These are phyloP conservation scores for Amanita muscaria DNA, from an alignment of 768 basidiomycete species.

Conservation along the genomic window DNA sequence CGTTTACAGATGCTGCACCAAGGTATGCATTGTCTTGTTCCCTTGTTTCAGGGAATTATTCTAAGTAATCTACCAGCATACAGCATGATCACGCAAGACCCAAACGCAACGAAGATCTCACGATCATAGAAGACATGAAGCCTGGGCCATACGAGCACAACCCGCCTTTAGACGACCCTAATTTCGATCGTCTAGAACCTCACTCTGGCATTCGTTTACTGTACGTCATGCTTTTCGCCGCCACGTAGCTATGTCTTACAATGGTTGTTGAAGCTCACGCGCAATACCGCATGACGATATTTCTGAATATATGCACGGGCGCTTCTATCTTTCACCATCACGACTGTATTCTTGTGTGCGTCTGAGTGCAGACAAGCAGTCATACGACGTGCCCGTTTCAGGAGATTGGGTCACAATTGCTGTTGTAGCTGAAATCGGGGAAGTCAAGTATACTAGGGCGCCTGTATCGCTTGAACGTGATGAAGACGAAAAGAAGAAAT, in stretches of 20 bases:
- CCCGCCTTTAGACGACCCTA: constrained; percentile 62
- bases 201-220: constrained; percentile 80
- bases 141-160: constrained; percentile 73
- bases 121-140: constrained; percentile 67
- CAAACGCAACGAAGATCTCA: constrained; percentile 52
- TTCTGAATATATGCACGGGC: constrained; percentile 69
- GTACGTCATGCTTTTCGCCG: constrained; percentile 47
- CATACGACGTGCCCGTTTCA: constrained; percentile 84
- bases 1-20: not conserved
- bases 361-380: constrained; percentile 66
- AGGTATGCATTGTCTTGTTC: constrained; percentile 18
- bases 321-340: constrained; percentile 86
- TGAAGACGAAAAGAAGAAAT: constrained; percentile 25
- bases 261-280: constrained; percentile 59
- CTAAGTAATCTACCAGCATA: not conserved
- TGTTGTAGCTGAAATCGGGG: constrained; percentile 87
- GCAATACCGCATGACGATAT: constrained; percentile 65
- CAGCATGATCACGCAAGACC: constrained; percentile 1
- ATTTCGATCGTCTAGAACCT: constrained; percentile 77
- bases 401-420: constrained; percentile 96
- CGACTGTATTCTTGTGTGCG: constrained; percentile 81
- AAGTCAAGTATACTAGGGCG: constrained; percentile 61
- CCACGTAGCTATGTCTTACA: too few species aligned
- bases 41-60: constrained; percentile 22
- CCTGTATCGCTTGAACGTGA: constrained; percentile 49